These are phyloP conservation scores for Xanthoparmelia taractica DNA, from an alignment of 495 filamentous ascomycete species.

Conservation along the genomic window DNA sequence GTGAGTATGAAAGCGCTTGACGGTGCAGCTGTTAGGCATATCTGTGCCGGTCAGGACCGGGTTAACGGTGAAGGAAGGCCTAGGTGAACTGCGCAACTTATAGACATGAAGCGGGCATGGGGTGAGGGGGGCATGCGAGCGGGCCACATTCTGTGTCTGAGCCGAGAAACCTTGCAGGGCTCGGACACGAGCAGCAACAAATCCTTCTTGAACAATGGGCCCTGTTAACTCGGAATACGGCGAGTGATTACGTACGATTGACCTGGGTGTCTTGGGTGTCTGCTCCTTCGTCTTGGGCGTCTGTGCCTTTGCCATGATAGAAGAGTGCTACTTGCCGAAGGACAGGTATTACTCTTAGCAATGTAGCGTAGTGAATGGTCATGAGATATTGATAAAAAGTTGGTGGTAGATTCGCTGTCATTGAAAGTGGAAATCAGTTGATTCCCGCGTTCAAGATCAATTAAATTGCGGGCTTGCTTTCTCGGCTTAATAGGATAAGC, in stretches of 20 bases:
- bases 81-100: neutral
- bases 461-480: neutral
- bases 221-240: slow-evolving; percentile 15
- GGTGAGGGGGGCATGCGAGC: neutral
- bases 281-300: slow-evolving; percentile 7
- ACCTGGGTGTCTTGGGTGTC: slow-evolving; percentile 1
- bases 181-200: slow-evolving; percentile 18
- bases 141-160: neutral
- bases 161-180: slow-evolving; percentile 16
- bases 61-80: neutral
- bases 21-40: neutral
- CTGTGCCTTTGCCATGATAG: slow-evolving; percentile 3
- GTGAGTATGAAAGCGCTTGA: neutral
- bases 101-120: neutral
- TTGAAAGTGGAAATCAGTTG: neutral
- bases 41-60: neutral
- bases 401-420: neutral
- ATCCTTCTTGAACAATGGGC: slow-evolving; percentile 20
- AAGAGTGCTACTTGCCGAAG: slow-evolving; percentile 1
- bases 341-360: neutral
- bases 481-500: neutral
- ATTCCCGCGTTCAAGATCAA: neutral
- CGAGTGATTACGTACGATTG: slow-evolving; percentile 12
- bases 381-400: neutral
- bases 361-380: slow-evolving; percentile 12